Conservation (phyloP, 192 early-diverging fungal species). For the Funneliformis mosseae region DNA sequence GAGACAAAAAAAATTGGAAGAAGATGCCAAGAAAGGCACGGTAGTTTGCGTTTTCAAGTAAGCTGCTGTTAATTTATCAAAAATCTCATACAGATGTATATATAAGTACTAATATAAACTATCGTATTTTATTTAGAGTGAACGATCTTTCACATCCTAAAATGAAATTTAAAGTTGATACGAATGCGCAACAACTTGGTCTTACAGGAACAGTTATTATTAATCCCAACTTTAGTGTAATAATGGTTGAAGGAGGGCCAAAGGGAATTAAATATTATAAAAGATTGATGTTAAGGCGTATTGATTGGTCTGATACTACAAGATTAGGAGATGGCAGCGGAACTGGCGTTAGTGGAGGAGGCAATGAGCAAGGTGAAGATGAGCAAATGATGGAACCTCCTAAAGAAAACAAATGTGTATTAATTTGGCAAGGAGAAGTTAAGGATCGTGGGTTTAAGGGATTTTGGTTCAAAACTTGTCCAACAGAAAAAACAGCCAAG, state of each 20-base stretch:
- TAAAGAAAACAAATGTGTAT: slow-evolving; percentile 76
- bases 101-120: not conserved
- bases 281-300: slow-evolving; percentile 93
- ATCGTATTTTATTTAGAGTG: slow-evolving; percentile 52
- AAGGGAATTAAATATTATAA: slow-evolving; percentile 92
- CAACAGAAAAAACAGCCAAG: slow-evolving; percentile 73
- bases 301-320: slow-evolving; percentile 83
- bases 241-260: slow-evolving; percentile 92
- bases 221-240: slow-evolving; percentile 72
- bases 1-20: slow-evolving; percentile 68
- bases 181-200: slow-evolving; percentile 83
- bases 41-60: slow-evolving; percentile 86
- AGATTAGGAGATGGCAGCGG: slow-evolving; percentile 42
- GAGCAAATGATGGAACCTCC: slow-evolving; percentile 37
- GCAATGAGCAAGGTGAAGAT: slow-evolving; percentile 43
- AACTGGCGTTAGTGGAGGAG: slow-evolving; percentile 45
- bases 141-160: slow-evolving; percentile 78
- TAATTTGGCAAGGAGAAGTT: slow-evolving; percentile 95
- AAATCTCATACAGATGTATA: not conserved
- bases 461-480: slow-evolving; percentile 71
- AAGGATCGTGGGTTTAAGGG: slow-evolving; percentile 74
- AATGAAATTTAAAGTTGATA: slow-evolving; percentile 87
- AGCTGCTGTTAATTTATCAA: slow-evolving; percentile 30
- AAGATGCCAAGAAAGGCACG: slow-evolving; percentile 69
- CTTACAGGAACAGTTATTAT: slow-evolving; percentile 83